Base-by-base conservation (phyloP, 2,329 filamentous ascomycete genomes). In the Trichoderma polysporum region DNA sequence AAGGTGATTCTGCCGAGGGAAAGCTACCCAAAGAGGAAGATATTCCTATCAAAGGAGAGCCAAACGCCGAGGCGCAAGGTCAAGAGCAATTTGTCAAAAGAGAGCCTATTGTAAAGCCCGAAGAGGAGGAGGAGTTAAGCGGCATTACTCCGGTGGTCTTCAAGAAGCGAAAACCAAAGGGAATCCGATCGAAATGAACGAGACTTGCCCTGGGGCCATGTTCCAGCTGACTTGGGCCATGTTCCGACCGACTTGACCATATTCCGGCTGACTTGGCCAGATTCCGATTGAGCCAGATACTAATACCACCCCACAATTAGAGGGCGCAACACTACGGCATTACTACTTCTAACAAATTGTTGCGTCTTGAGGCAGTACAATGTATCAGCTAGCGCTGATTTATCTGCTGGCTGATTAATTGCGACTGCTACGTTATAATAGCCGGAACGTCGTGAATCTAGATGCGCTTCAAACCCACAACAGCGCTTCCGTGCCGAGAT, bases 121-220 rank as follows among this genome's bases (percentile, higher is more conserved):
- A 86, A 68, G 76, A 73, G 4, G 74, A 69, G 2, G 71, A 58
- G 17, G 61, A 59, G 9, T 29, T n/a, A 5, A 52, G 73, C 6
- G 75, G 70, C 0, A 33, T 75, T 2, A 74, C 81, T 12, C 82
- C 85, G 2, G 84, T 93, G 2, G 81, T 93, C 3, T 95, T 94
- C 79, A 94, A 94, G 79, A 94, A 93, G 80, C 83, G 91, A 63
- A 94, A 93, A 74, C 82, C 87, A 15, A 90, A 88, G 80, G 86
- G 84, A 59, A 82, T 88, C 39, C 84, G 88, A 22, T 85, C 88
- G 71, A 89, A 85, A 75, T 89, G 73, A 79, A 13, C 62, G 17
- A 6, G 29, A n/a, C n/a, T n/a, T n/a, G n/a, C n/a, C n/a, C 7
- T 22, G 47, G 5, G 33, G 22, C 22, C 50, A 19, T 31, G 25